Base-by-base conservation (phyloP, 164 flowering plant genomes). In the Aristolochia fimbriata region DNA sequence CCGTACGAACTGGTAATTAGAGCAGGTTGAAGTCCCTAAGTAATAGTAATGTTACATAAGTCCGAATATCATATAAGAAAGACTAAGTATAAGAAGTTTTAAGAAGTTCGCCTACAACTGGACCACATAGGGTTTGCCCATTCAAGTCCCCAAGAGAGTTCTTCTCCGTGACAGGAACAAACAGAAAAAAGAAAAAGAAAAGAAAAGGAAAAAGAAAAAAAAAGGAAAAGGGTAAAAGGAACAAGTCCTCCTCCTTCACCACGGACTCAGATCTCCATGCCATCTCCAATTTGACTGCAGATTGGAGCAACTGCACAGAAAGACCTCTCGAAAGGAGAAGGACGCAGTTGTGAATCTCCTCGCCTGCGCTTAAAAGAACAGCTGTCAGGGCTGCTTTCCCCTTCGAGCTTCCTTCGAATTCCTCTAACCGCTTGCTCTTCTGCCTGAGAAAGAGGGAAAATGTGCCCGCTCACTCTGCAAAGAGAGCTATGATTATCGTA, bases 241-340 rank as follows among this genome's bases (percentile, higher is more conserved):
- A 25, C 46, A 56, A 31, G 43, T 37, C 49, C 24, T 33, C 43
- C 58, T 61, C 56, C 63, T 24, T 10, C 30, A 54, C 59, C 62
- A 49, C 79, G 80, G 85, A 80, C 76, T 93, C 86, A 82, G 73
- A 68, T 93, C 55, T 52, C 97, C 97, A 89, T 90, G 77, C 91
- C 92, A 67, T 93, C 98, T 70, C 94, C 96, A 74, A 86, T 74
- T 79, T 75, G 94, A 78, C 92, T 86, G 85, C 92, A 85, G 78
- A 93, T 86, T 58, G 97, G 97, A 75, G 78, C 70, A 62, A 79
- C 90, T 67, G 90, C 81, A 77, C 71, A 61, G 76, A 89, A 80
- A 41, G 96, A 82, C 79, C 91, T 86, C 89, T 93, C 97, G 62
- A 93, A 93, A 49, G 96, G 94, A 68, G 96, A 93, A 70, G 96